Percentiles rank a stretch among this genome's conserved stretches.
phyloP scores from a whole-genome alignment of 176 grass and related monocot genomes.

The Miscanthus lutarioriparius region DNA sequence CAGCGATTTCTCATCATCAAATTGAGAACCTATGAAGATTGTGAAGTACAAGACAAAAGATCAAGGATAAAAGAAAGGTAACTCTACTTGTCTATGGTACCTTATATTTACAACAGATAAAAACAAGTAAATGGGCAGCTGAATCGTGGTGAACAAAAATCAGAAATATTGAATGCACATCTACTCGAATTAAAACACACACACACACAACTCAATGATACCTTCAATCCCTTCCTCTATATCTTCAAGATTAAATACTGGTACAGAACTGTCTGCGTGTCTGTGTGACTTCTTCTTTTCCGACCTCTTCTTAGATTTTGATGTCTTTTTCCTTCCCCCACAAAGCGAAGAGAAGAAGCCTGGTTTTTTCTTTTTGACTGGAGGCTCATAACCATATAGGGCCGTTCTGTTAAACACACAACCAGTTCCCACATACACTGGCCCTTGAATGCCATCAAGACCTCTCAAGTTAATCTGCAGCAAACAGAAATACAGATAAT shows the following conservation, averaged over 20 bases:
- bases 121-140: neutral
- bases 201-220: slow-evolving; percentile 20
- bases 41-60: slow-evolving; percentile 15
- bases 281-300: slow-evolving; percentile 93
- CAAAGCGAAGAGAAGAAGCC: slow-evolving; percentile 71
- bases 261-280: slow-evolving; percentile 79
- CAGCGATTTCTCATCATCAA: slow-evolving; percentile 93
- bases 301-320: slow-evolving; percentile 68
- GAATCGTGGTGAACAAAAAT: slow-evolving; percentile 7
- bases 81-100: neutral
- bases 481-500: slow-evolving; percentile 33
- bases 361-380: slow-evolving; percentile 67
- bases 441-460: slow-evolving; percentile 95
- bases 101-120: neutral
- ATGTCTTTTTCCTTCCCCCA: slow-evolving; percentile 68
- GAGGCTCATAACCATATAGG: slow-evolving; percentile 96
- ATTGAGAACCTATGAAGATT: slow-evolving; percentile 66
- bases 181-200: neutral
- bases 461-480: slow-evolving; percentile 98
- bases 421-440: slow-evolving; percentile 96
- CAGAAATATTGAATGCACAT: neutral
- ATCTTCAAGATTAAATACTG: slow-evolving; percentile 97
- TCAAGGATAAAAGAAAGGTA: neutral
- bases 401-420: slow-evolving; percentile 98
- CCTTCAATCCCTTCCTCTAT: slow-evolving; percentile 98